These are phyloP conservation scores for Nothophytophthora sp. DNA, from an alignment of 352 stramenopile genomes.

Conservation along the genomic window DNA sequence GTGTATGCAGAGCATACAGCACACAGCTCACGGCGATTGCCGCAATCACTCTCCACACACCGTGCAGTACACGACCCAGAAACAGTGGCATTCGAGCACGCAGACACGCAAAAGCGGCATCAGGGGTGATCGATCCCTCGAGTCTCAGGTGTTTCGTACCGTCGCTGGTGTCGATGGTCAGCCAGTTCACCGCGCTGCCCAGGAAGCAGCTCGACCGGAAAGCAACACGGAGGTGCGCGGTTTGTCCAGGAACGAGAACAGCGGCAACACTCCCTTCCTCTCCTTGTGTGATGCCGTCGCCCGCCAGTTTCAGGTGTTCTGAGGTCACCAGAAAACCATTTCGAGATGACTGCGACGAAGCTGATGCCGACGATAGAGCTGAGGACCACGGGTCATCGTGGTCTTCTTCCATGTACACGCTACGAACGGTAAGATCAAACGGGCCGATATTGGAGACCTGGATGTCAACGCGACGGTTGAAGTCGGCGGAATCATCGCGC, in stretches of 20 bases:
- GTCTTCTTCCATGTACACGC: conserved; percentile 9
- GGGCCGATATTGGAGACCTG: conserved; percentile 23
- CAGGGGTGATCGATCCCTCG: conserved; percentile 21
- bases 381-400: conserved; percentile 1
- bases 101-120: conserved; percentile 31
- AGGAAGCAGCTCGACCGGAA: conserved; percentile 31
- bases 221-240: conserved; percentile 12
- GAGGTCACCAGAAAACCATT: conserved; percentile 18
- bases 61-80: conserved; percentile 5
- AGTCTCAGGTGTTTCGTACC: conserved; percentile 24
- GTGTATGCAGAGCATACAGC: conserved; percentile 1
- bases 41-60: conserved; percentile 17
- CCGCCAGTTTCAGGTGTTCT: conserved; percentile 1
- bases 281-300: not conserved
- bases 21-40: conserved; percentile 8
- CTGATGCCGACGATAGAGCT: not conserved
- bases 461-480: conserved; percentile 14
- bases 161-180: conserved; percentile 36
- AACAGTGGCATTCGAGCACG: conserved; percentile 15
- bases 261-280: not conserved
- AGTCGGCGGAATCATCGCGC: conserved; percentile 10
- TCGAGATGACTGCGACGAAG: not conserved
- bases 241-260: conserved; percentile 13
- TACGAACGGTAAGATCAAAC: conserved; percentile 20
- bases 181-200: conserved; percentile 13